Evolutionary conservation across 352 stramenopile species (phyloP), one percentile per base, ranked within the genome.

Genomic region (Phytophthora tubulina): DNA sequence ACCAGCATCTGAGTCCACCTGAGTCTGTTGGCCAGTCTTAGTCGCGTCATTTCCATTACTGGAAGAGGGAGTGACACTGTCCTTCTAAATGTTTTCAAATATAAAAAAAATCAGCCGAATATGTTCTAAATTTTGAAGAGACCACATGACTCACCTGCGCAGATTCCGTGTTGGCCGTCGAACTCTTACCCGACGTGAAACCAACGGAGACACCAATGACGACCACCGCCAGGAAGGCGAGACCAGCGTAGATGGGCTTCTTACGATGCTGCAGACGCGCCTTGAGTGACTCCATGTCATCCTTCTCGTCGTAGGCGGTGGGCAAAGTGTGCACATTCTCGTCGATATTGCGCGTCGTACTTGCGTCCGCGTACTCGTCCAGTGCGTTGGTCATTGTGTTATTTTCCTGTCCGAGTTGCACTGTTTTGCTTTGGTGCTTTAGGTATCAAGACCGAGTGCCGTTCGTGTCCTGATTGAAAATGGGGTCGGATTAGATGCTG

Each of bases 171-270:
- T n/a, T 79, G 33, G 76, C 82, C 14, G 35, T 66, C 6, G 51
- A 56, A 30, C 53, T 67, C 9, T 27, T 15, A 13, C 8, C 35
- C 8, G 66, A 54, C n/a, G 57, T 60, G 4, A 84, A 54, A 1
- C 73, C 79, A 33, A 90, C 64, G 17, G 60, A 75, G 42, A 89
- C 67, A 35, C 80, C 79, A 39, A 90, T 78, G 36, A 90, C 57
- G 6, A 90, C 78, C 3, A 92, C 67, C 30, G 73, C 79, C 35
- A 92, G 57, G 50, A 90, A 81, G n/a, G 75, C 75, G 15, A 91
- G 67, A 38, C 77, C 82, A 38, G 74, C 78, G 77, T 85, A 84
- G 46, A 92, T 90, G n/a, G 82, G 79, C 65, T 90, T 92, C 77
- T 92, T 92, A 35, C 70, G 70, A 44, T 67, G 57, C 36, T 73